These are phyloP conservation scores for Angomonas ambiguus DNA, from an alignment of 208 protist genomes.

Conservation along the genomic window DNA sequence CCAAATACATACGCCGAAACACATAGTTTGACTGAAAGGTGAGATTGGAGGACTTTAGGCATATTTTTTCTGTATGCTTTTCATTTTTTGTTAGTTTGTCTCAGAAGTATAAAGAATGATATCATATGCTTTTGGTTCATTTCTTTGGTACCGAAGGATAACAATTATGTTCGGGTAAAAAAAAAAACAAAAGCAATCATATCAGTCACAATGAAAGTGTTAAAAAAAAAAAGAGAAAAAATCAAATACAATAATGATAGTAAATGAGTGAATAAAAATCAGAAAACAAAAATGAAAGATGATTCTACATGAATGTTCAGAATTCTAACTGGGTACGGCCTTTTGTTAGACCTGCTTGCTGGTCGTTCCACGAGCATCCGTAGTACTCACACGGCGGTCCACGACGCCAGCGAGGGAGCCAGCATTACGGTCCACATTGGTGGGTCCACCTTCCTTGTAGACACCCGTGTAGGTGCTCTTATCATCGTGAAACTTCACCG, in stretches of 20 bases:
- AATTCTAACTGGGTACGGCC: no score
- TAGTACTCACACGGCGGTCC: slow-evolving; percentile 66
- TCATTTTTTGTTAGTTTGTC: not conserved
- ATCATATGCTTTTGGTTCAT: slow-evolving; percentile 3
- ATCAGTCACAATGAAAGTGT: slow-evolving; percentile 4
- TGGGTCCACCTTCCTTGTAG: slow-evolving; percentile 83
- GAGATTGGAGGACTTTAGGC: not conserved
- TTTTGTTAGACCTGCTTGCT: slow-evolving; percentile 66
- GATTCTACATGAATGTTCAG: no score
- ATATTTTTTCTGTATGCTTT: not conserved
- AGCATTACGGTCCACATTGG: slow-evolving; percentile 87
- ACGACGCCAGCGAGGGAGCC: slow-evolving; percentile 79
- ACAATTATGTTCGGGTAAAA: not conserved
- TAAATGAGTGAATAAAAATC: slow-evolving; percentile 7
- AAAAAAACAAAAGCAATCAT: slow-evolving; percentile 5
- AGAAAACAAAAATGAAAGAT: no score
- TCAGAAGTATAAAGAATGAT: not conserved
- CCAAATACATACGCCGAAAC: no score
- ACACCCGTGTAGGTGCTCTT: slow-evolving; percentile 89
- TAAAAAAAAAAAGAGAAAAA: slow-evolving; percentile 8
- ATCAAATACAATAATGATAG: slow-evolving; percentile 13
- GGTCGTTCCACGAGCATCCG: slow-evolving; percentile 75
- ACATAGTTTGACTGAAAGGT: not conserved
- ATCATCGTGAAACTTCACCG: slow-evolving; percentile 89
- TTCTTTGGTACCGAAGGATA: not conserved